A percentile compares a stretch with the other conserved stretches of the same genome.
Evolutionary conservation across 1,284 basidiomycete species (phyloP).

Genomic region (Singerocomus inundabilis): DNA sequence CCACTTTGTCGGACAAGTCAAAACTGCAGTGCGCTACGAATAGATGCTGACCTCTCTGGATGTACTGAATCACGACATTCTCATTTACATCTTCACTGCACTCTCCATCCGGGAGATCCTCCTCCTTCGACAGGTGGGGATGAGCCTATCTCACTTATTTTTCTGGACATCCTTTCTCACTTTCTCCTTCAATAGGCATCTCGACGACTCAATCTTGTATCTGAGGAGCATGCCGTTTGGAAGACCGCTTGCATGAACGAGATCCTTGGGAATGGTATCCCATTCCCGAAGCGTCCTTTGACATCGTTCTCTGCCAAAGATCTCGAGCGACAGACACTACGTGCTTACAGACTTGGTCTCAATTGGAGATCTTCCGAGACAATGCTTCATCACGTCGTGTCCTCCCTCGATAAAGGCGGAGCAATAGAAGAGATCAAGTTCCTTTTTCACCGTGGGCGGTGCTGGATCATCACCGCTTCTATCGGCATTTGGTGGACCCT

Average conservation of each 20-base stretch:
- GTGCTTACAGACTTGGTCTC: constrained; percentile 43
- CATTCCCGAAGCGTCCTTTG: constrained; percentile 41
- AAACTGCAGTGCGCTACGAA: neutral
- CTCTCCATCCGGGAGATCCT: constrained; percentile 49
- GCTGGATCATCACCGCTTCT: constrained; percentile 51
- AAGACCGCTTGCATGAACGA: constrained; percentile 44
- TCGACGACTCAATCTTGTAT: constrained; percentile 42
- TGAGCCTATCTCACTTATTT: neutral
- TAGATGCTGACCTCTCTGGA: constrained; percentile 25
- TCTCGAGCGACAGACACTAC: constrained; percentile 45
- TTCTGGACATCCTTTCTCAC: neutral
- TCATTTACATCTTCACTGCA: constrained; percentile 47
- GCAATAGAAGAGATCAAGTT: constrained; percentile 53
- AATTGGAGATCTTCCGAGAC: constrained; percentile 42
- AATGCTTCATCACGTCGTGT: constrained; percentile 25
- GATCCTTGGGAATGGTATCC: constrained; percentile 44
- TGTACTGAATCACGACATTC: constrained; percentile 44
- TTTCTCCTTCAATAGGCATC: constrained; percentile 42
- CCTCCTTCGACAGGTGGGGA: constrained; percentile 44
- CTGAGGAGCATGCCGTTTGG: constrained; percentile 52
- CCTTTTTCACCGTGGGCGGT: constrained; percentile 41
- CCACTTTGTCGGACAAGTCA: neutral
- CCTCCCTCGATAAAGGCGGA: constrained; percentile 36
- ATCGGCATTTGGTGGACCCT: constrained; percentile 58
- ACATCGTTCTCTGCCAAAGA: constrained; percentile 36